phyloP scores from a whole-genome alignment of 2,329 filamentous ascomycete genomes.

The Emergomyces pasteurianus region DNA sequence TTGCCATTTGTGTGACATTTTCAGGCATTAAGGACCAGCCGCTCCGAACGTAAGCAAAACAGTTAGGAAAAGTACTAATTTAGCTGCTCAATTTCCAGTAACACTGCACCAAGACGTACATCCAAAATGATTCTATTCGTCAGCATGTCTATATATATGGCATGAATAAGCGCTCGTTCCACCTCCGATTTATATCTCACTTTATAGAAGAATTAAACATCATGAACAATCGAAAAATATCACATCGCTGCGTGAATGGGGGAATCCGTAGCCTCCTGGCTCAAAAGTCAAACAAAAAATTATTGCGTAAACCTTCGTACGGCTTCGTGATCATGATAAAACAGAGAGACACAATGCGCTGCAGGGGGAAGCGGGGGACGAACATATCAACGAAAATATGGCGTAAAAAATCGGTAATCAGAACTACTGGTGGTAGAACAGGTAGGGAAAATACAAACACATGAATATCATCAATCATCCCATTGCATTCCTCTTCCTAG shows the following conservation, averaged over 20 bases:
- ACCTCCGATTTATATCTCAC: background rate
- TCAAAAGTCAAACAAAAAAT: background rate
- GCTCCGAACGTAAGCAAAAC: background rate
- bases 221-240: background rate
- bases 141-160: background rate
- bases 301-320: background rate
- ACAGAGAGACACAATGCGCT: background rate
- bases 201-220: background rate
- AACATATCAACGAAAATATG: background rate
- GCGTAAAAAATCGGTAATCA: background rate
- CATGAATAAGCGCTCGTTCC: background rate
- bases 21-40: background rate
- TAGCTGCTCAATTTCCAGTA: background rate
- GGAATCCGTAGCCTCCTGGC: background rate
- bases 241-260: background rate
- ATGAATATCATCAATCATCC: constrained; percentile 15
- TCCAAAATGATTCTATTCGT: background rate
- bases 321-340: background rate
- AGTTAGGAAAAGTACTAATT: background rate
- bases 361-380: background rate
- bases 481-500: constrained; percentile 42
- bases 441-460: background rate
- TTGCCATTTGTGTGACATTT: background rate
- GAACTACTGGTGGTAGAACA: background rate
- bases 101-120: background rate